Evolutionary conservation across 306 rosid genomes (phyloP).

Genomic region (Rosa persica): DNA sequence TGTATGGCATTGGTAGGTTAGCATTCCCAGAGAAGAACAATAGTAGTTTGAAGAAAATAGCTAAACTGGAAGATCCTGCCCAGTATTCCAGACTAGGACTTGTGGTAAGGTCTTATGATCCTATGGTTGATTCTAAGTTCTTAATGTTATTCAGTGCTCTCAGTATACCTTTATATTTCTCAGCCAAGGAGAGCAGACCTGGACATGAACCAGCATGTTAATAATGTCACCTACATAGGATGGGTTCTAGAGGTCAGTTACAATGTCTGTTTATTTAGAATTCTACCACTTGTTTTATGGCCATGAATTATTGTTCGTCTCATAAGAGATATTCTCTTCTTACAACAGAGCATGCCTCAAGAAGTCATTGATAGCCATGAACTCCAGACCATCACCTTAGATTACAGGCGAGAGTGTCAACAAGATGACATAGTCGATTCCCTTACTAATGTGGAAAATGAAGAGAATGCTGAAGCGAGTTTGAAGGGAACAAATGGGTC

Average conservation of each 20-base stretch:
- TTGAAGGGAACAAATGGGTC: conserved; percentile 62
- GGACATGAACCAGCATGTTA: conserved; percentile 96
- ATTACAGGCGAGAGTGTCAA: conserved; percentile 96
- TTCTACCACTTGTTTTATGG: background rate
- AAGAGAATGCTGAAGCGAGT: conserved; percentile 37
- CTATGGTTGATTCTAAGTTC: conserved; percentile 14
- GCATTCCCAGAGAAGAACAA: conserved; percentile 77
- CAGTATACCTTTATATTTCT: conserved; percentile 32
- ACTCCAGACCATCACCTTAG: conserved; percentile 82
- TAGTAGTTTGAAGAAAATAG: conserved; percentile 67
- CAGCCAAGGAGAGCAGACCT: conserved; percentile 97
- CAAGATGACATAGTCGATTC: conserved; percentile 75
- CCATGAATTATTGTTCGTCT: background rate
- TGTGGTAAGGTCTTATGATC: conserved; percentile 55
- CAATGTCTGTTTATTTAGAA: conserved; percentile 6
- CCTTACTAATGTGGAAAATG: conserved; percentile 59
- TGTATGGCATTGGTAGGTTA: conserved; percentile 44
- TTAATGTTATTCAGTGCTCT: conserved; percentile 32
- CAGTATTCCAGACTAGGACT: conserved; percentile 61
- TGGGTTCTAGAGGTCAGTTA: conserved; percentile 91
- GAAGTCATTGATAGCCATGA: conserved; percentile 79
- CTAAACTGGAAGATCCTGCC: conserved; percentile 79
- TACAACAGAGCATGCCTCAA: conserved; percentile 86
- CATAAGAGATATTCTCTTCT: conserved; percentile 7
- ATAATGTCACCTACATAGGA: conserved; percentile 87